These are phyloP conservation scores for Pseudozyma sp. DNA, from an alignment of 1,284 basidiomycete species.

Conservation along the genomic window DNA sequence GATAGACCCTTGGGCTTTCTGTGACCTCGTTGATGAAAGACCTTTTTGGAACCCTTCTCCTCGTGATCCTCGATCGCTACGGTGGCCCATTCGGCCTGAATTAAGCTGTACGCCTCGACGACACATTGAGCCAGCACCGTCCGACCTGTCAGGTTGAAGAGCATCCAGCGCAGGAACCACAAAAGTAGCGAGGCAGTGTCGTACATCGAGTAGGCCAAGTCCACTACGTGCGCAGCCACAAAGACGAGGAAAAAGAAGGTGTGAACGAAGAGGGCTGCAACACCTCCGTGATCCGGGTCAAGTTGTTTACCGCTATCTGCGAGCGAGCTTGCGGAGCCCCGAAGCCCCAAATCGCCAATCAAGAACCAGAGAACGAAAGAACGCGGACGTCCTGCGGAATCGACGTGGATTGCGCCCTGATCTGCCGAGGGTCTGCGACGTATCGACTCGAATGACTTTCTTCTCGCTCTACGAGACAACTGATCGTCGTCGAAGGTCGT, in stretches of 20 bases:
- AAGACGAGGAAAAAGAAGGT: conserved; percentile 59
- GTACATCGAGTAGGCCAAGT: conserved; percentile 46
- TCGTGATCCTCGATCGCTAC: conserved; percentile 66
- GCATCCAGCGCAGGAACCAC: conserved; percentile 65
- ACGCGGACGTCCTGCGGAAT: conserved; percentile 34
- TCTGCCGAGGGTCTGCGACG: conserved; percentile 1
- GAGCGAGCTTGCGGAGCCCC: conserved; percentile 4
- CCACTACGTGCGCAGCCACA: conserved; percentile 60
- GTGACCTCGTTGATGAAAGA: conserved; percentile 8
- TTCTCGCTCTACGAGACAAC: background rate
- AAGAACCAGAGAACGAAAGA: conserved; percentile 60
- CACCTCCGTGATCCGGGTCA: conserved; percentile 31
- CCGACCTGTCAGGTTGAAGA: conserved; percentile 60
- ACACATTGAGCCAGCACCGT: conserved; percentile 62
- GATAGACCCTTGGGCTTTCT: conserved; percentile 53
- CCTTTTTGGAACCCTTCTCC: conserved; percentile 37
- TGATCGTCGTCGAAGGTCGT: background rate
- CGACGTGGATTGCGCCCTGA: conserved; percentile 27
- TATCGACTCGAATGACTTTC: background rate
- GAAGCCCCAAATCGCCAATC: conserved; percentile 56
- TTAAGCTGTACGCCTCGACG: conserved; percentile 59
- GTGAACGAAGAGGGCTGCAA: conserved; percentile 28
- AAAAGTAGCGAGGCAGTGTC: conserved; percentile 42
- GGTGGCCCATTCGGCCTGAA: conserved; percentile 63
- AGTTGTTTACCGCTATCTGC: background rate